Evolutionary conservation across 768 basidiomycete species (phyloP).

Genomic region (Tulasnella sp.): DNA sequence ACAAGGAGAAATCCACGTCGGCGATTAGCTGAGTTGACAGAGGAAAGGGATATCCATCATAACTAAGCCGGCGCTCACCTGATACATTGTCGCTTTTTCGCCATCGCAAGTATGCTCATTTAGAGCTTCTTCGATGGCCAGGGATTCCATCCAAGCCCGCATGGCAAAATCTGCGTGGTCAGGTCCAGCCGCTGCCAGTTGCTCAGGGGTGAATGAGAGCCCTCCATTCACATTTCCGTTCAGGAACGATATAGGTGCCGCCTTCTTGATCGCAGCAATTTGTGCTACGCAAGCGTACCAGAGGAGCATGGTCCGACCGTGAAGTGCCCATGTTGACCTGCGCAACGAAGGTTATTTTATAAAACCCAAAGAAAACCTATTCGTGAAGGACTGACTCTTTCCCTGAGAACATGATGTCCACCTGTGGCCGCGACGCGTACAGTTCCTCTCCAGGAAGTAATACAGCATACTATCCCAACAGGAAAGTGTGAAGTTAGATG

Average conservation of each 20-base stretch:
- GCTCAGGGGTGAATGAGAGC: too few species aligned
- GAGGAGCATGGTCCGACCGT: conserved; percentile 5
- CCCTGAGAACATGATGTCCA: background rate
- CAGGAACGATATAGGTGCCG: background rate
- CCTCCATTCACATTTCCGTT: too few species aligned
- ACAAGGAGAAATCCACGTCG: background rate
- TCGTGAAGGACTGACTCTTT: conserved; percentile 15
- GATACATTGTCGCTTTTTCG: conserved; percentile 13
- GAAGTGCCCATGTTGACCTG: conserved; percentile 12
- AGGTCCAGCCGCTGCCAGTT: background rate
- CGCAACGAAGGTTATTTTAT: too few species aligned
- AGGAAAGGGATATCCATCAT: too few species aligned
- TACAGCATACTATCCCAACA: conserved; percentile 3
- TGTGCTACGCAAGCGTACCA: conserved; percentile 3
- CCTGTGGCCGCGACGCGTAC: background rate
- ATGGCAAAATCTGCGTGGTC: conserved; percentile 15
- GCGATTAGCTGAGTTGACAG: too few species aligned
- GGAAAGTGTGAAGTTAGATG: too few species aligned
- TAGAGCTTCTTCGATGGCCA: conserved; percentile 13
- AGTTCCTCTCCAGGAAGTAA: conserved; percentile 15
- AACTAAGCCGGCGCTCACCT: background rate
- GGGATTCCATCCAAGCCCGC: conserved; percentile 15
- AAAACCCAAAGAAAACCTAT: too few species aligned
- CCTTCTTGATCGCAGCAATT: background rate
- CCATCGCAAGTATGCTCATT: conserved; percentile 16